Evolutionary conservation across 2,329 filamentous ascomycete species (phyloP).

Genomic region (Emergomyces africanus): DNA sequence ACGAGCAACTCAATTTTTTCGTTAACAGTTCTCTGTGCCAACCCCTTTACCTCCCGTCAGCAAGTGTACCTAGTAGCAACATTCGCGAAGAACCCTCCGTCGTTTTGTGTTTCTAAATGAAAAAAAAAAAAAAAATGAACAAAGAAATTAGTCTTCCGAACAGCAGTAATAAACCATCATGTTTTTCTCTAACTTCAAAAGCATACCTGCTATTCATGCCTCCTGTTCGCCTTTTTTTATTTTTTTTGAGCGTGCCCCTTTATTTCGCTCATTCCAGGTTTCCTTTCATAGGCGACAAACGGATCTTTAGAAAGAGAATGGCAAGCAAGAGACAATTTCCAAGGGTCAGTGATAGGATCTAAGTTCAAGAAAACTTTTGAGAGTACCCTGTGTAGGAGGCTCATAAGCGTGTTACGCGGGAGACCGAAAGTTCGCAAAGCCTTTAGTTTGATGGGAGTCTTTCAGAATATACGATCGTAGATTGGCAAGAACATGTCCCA

Average conservation of each 20-base stretch:
- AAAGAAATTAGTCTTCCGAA: background rate
- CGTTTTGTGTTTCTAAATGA: background rate
- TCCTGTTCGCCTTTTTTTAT: background rate
- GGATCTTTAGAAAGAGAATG: background rate
- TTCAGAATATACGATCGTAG: conserved; percentile 7
- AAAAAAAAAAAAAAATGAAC: too few relatives aligned
- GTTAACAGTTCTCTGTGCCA: background rate
- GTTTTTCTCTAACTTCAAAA: background rate
- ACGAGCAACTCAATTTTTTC: background rate
- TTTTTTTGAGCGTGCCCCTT: too few relatives aligned
- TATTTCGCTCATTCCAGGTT: background rate
- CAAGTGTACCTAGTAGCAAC: background rate
- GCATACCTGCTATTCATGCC: background rate
- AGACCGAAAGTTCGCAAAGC: conserved; percentile 9
- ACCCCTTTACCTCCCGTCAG: background rate
- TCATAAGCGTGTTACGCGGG: conserved; percentile 5
- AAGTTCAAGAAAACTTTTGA: conserved; percentile 5
- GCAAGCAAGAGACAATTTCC: background rate
- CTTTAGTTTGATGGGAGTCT: conserved; percentile 2
- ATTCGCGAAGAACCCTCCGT: background rate
- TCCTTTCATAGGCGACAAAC: background rate
- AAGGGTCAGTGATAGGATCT: conserved; percentile 1
- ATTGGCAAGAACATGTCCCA: conserved; percentile 8
- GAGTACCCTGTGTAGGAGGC: conserved; percentile 1
- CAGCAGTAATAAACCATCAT: background rate